Evolutionary conservation across 1,139 yeast genomes (phyloP).

Genomic region (Nakaseomyces bracarensis): DNA sequence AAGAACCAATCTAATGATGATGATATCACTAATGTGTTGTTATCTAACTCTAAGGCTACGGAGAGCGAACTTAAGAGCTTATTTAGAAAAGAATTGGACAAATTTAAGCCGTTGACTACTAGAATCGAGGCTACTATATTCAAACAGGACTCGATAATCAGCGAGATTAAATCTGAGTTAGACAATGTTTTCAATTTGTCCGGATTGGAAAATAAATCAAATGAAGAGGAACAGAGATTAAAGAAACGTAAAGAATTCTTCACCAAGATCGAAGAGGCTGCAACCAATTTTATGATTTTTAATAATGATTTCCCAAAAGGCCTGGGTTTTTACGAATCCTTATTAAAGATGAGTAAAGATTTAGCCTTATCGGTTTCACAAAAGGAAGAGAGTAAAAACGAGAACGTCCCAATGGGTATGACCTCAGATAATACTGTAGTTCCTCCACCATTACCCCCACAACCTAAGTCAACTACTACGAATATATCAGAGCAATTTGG

Average conservation of each 20-base stretch:
- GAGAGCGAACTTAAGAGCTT: slow-evolving; percentile 53
- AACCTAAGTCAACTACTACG: slow-evolving; percentile 7
- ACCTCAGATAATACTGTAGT: slow-evolving; percentile 4
- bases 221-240: slow-evolving; percentile 35
- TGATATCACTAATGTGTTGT: slow-evolving; percentile 72
- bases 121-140: slow-evolving; percentile 61
- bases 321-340: slow-evolving; percentile 49
- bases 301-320: slow-evolving; percentile 56
- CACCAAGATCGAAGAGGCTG: slow-evolving; percentile 41
- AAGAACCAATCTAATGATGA: slow-evolving; percentile 69
- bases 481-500: neutral
- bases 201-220: slow-evolving; percentile 33
- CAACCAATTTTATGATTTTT: slow-evolving; percentile 49
- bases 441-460: slow-evolving; percentile 13
- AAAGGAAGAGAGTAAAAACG: neutral
- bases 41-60: slow-evolving; percentile 53
- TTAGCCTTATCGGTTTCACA: slow-evolving; percentile 18
- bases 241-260: slow-evolving; percentile 36
- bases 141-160: slow-evolving; percentile 52
- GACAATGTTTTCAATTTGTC: slow-evolving; percentile 43
- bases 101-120: slow-evolving; percentile 61
- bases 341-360: slow-evolving; percentile 38
- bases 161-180: slow-evolving; percentile 52
- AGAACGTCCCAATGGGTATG: neutral
- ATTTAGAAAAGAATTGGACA: slow-evolving; percentile 67